Conservation (phyloP, 192 early-diverging fungal genomes). For the Coemansia sp. region DNA sequence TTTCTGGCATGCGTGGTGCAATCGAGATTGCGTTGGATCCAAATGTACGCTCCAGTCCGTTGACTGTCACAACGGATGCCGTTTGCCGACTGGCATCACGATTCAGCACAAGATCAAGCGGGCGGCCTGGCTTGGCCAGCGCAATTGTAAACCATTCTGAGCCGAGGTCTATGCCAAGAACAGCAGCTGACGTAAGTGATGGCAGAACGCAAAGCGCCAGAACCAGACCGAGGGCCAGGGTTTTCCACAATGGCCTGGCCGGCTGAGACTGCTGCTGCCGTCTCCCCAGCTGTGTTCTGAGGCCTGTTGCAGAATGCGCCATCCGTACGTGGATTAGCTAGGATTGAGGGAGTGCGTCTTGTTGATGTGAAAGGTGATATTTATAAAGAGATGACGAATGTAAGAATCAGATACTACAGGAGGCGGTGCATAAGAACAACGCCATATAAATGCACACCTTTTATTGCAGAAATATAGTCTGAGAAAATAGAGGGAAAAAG, state of each 20-base stretch:
- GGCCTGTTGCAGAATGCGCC: not conserved
- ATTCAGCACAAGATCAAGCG: constrained; percentile 94
- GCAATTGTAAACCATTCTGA: constrained; percentile 97
- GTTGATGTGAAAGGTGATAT: too few species aligned
- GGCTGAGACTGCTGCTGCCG: not conserved
- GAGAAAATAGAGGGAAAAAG: too few species aligned
- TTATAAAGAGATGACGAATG: too few species aligned
- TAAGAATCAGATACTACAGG: too few species aligned
- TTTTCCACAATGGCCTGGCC: not conserved
- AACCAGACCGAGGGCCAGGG: constrained; percentile 12
- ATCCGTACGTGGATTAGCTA: not conserved
- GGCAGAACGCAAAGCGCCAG: constrained; percentile 8
- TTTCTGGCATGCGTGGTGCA: constrained; percentile 59
- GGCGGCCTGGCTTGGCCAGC: constrained; percentile 85
- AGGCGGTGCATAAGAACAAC: too few species aligned
- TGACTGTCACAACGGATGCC: constrained; percentile 74
- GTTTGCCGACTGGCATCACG: constrained; percentile 93
- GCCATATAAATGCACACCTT: too few species aligned
- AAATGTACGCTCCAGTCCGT: constrained; percentile 80
- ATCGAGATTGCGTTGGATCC: constrained; percentile 77
- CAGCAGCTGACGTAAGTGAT: constrained; percentile 57
- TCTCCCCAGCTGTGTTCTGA: not conserved
- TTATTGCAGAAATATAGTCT: too few species aligned
- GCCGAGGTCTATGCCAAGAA: constrained; percentile 96
- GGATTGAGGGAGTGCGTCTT: too few species aligned